Evolutionary conservation across 208 protist species (phyloP).

Genomic region (Leishmania tarentolae): DNA sequence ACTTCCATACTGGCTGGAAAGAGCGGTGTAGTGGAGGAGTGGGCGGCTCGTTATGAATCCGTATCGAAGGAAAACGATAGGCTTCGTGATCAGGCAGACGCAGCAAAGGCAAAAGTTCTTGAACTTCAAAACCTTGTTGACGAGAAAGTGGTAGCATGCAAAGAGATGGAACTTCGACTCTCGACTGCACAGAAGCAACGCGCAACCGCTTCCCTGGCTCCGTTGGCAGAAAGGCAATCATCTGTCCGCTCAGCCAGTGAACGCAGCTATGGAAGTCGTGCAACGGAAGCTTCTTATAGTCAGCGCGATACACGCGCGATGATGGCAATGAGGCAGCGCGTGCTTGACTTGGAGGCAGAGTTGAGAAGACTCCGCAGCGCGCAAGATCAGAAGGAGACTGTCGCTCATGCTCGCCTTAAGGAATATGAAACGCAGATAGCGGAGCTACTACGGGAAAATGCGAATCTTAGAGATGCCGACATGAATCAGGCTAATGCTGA

Average conservation of each 20-base stretch:
- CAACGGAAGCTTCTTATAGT: background rate
- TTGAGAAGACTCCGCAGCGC: conserved; percentile 8
- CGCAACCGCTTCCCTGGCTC: background rate
- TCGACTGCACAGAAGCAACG: conserved; percentile 32
- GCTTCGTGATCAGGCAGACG: conserved; percentile 47
- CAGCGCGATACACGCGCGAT: conserved; percentile 3
- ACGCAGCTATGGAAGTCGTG: conserved; percentile 7
- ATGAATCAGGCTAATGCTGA: background rate
- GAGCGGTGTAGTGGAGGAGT: conserved; percentile 1
- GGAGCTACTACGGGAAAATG: conserved; percentile 54
- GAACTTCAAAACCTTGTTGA: conserved; percentile 37
- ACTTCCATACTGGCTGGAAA: background rate
- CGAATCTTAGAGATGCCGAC: conserved; percentile 15
- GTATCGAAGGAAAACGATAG: conserved; percentile 40
- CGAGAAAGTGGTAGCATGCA: conserved; percentile 45
- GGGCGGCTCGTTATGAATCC: conserved; percentile 23
- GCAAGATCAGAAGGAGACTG: conserved; percentile 39
- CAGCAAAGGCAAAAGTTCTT: conserved; percentile 37
- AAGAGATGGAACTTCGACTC: conserved; percentile 56
- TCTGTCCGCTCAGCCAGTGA: conserved; percentile 16
- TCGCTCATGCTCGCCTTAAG: conserved; percentile 22
- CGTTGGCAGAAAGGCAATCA: background rate
- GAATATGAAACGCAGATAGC: conserved; percentile 55
- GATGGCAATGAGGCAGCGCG: conserved; percentile 15
- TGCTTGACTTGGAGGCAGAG: conserved; percentile 30